Evolutionary conservation across 2,329 filamentous ascomycete genomes (phyloP).

Genomic region (Penicillium sp.): DNA sequence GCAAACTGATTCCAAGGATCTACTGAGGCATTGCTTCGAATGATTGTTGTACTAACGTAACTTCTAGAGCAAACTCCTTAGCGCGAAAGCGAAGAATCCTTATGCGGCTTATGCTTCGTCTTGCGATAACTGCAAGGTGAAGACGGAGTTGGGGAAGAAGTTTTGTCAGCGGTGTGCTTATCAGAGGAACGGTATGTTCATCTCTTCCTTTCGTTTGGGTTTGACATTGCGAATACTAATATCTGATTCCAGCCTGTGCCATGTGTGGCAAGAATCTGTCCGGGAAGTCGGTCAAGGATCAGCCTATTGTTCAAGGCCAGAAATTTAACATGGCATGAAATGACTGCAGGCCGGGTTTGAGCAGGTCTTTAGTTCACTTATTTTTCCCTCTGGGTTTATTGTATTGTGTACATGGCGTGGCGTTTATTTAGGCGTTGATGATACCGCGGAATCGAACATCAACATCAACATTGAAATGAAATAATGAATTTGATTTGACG

Average conservation of each 20-base stretch:
- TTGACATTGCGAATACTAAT: slow-evolving; percentile 5
- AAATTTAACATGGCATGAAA: slow-evolving; percentile 62
- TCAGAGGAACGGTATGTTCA: slow-evolving; percentile 55
- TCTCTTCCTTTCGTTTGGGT: not conserved
- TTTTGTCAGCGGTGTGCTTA: slow-evolving; percentile 65
- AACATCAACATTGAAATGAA: not conserved
- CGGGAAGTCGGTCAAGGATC: slow-evolving; percentile 47
- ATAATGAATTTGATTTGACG: slow-evolving; percentile 23
- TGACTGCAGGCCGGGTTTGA: too few relatives aligned
- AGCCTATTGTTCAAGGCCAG: slow-evolving; percentile 58
- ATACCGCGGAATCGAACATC: slow-evolving; percentile 1
- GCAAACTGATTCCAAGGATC: not conserved
- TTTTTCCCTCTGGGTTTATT: not conserved
- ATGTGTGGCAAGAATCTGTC: slow-evolving; percentile 60
- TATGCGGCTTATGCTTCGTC: slow-evolving; percentile 64
- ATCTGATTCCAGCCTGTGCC: slow-evolving; percentile 52
- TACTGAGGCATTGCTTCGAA: not conserved
- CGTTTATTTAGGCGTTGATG: slow-evolving; percentile 12
- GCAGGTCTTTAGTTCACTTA: not conserved
- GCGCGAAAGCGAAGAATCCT: slow-evolving; percentile 64
- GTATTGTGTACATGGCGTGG: slow-evolving; percentile 8
- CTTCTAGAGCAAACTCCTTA: slow-evolving; percentile 62
- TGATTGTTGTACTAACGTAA: not conserved
- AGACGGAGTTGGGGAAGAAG: slow-evolving; percentile 60
- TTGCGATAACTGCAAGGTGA: slow-evolving; percentile 62